These are phyloP conservation scores for Peniophora sp. DNA, from an alignment of 1,284 basidiomycete genomes.

Conservation along the genomic window DNA sequence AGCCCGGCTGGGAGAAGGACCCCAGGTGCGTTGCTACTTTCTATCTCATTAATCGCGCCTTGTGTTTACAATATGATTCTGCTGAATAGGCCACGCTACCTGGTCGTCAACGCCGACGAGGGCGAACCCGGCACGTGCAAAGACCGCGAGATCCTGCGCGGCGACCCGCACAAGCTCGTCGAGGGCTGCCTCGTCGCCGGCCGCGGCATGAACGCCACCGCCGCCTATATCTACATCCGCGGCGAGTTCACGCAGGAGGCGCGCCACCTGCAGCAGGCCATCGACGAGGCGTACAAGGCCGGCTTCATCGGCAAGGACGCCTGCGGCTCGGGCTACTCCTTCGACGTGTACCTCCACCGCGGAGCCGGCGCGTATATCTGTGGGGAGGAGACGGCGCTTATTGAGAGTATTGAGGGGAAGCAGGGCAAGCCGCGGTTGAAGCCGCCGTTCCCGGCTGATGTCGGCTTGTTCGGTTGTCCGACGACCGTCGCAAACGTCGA, in stretches of 20 bases:
- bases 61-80: background rate
- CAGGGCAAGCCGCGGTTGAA: slow-evolving; percentile 97
- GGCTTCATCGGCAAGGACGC: slow-evolving; percentile 92
- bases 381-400: slow-evolving; percentile 96
- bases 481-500: slow-evolving; percentile 98
- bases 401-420: slow-evolving; percentile 95
- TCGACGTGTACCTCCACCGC: slow-evolving; percentile 96
- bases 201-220: slow-evolving; percentile 95
- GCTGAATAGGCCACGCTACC: slow-evolving; percentile 72
- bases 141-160: slow-evolving; percentile 96
- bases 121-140: slow-evolving; percentile 99
- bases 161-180: slow-evolving; percentile 96
- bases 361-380: slow-evolving; percentile 98
- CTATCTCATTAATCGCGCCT: background rate
- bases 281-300: slow-evolving; percentile 89
- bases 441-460: slow-evolving; percentile 99
- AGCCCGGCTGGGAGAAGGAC: slow-evolving; percentile 97
- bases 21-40: slow-evolving; percentile 46
- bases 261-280: slow-evolving; percentile 88
- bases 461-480: slow-evolving; percentile 94
- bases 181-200: slow-evolving; percentile 98
- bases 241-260: slow-evolving; percentile 98
- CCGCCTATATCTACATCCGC: slow-evolving; percentile 98
- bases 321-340: slow-evolving; percentile 87
- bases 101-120: slow-evolving; percentile 98